A percentile compares a stretch with the other conserved stretches of the same genome.
These are phyloP conservation scores for Typha latifolia DNA, from an alignment of 176 grass and related monocot genomes.

Conservation along the genomic window DNA sequence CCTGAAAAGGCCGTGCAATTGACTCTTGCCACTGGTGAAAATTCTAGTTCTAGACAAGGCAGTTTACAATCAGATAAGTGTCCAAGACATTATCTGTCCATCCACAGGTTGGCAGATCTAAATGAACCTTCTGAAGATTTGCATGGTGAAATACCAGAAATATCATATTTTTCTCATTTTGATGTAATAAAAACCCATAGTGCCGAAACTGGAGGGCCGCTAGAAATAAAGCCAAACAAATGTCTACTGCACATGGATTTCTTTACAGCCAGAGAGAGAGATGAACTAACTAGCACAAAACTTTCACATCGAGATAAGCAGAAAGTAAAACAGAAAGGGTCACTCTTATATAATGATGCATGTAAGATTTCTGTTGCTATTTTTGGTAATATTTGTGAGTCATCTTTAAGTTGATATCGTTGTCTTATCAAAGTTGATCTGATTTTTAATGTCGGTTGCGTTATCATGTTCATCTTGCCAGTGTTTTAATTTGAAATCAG, in stretches of 20 bases:
- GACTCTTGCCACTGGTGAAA: not conserved
- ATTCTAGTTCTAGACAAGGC: not conserved
- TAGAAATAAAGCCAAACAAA: not conserved
- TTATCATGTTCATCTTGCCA: too few relatives aligned
- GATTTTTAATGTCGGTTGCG: too few relatives aligned
- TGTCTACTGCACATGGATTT: slow-evolving; percentile 16
- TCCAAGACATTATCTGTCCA: not conserved
- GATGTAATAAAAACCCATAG: too few relatives aligned
- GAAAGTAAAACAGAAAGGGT: slow-evolving; percentile 14
- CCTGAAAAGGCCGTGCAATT: not conserved
- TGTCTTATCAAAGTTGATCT: not conserved
- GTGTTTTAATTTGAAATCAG: too few relatives aligned
- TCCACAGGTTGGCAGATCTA: not conserved
- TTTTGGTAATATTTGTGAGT: not conserved
- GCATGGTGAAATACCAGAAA: slow-evolving; percentile 17
- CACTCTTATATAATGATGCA: slow-evolving; percentile 24
- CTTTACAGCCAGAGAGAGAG: slow-evolving; percentile 8
- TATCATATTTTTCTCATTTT: too few relatives aligned
- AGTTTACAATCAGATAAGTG: not conserved
- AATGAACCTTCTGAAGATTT: not conserved
- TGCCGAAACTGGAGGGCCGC: slow-evolving; percentile 7
- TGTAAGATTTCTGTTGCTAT: slow-evolving; percentile 28
- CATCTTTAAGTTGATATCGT: not conserved
- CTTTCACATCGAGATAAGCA: slow-evolving; percentile 12
- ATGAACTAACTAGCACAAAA: slow-evolving; percentile 24